Percentiles rank a stretch among this genome's conserved stretches.
Conservation (phyloP, 192 early-diverging fungal species). For the Allomyces javanicus region DNA sequence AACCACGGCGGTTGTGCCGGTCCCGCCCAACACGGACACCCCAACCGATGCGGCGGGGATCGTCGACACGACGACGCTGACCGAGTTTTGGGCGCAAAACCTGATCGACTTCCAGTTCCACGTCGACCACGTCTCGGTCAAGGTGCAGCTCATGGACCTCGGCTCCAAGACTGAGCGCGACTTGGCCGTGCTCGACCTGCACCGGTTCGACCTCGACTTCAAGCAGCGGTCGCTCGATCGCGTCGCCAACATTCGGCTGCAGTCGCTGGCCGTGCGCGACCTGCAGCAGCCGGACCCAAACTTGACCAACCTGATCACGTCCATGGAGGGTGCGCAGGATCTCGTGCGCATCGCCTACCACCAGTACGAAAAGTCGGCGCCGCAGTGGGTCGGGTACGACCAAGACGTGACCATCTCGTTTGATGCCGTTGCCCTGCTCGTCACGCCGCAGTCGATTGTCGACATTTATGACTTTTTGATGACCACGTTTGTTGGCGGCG, state of each 20-base stretch:
- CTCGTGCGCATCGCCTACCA: conserved; percentile 53
- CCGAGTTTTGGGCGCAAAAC: too few relatives aligned
- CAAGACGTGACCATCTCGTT: conserved; percentile 54
- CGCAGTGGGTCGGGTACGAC: conserved; percentile 63
- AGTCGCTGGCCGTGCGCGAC: conserved; percentile 63
- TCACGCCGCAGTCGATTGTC: conserved; percentile 66
- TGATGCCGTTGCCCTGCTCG: conserved; percentile 48
- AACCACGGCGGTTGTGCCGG: too few relatives aligned
- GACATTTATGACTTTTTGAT: conserved; percentile 67
- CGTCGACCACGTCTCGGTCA: conserved; percentile 43
- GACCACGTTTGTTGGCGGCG: conserved; percentile 36
- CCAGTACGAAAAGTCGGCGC: conserved; percentile 44
- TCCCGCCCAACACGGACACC: not conserved
- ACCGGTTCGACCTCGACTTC: conserved; percentile 48
- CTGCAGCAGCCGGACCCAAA: conserved; percentile 14
- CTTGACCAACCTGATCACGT: not conserved
- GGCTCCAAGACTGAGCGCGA: conserved; percentile 27
- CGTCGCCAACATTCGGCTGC: conserved; percentile 51
- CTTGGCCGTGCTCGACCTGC: conserved; percentile 46
- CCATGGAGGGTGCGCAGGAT: conserved; percentile 5
- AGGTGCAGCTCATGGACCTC: conserved; percentile 15
- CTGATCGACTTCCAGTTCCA: conserved; percentile 34
- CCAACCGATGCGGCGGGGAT: not conserved
- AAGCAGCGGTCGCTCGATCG: conserved; percentile 50
- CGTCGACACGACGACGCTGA: not conserved